A percentile compares a stretch with the other conserved stretches of the same genome.
phyloP scores from a whole-genome alignment of 192 early-diverging fungal species.

The Borealophlyctis nickersoniae region DNA sequence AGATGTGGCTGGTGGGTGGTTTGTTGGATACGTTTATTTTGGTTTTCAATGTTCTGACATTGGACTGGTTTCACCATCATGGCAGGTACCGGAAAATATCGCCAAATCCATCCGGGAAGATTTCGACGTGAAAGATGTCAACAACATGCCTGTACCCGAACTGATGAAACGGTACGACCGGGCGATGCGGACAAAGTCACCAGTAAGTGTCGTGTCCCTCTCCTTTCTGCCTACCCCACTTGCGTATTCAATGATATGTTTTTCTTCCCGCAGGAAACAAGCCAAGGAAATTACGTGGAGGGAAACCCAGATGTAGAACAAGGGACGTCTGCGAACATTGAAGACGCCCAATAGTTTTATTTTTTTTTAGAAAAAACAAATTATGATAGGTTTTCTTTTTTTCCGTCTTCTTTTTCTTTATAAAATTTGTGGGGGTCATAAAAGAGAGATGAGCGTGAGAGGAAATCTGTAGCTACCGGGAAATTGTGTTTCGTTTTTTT shows the following conservation, averaged over 20 bases:
- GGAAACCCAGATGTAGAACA: not conserved
- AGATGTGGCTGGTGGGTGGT: slow-evolving; percentile 43
- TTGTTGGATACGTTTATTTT: too few relatives aligned
- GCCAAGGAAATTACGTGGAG: not conserved
- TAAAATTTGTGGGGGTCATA: not conserved
- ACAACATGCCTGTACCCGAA: not conserved
- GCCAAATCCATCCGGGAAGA: not conserved
- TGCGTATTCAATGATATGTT: not conserved
- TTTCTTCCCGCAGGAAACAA: not conserved
- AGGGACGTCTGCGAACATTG: not conserved
- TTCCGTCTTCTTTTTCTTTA: not conserved
- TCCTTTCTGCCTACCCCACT: not conserved
- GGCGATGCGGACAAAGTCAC: not conserved
- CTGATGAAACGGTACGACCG: not conserved
- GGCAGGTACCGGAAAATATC: not conserved
- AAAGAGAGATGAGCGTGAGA: not conserved
- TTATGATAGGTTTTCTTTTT: not conserved
- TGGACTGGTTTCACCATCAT: too few relatives aligned
- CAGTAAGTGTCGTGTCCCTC: not conserved
- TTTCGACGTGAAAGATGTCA: not conserved
- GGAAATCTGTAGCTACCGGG: not conserved
- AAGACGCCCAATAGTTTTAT: not conserved
- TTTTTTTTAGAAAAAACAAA: not conserved
- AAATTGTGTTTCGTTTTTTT: not conserved
- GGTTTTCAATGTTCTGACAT: too few relatives aligned